Evolutionary conservation across 192 early-diverging fungal species (phyloP), one percentile per base, ranked within the genome.

Genomic region (Podila minutissima): DNA sequence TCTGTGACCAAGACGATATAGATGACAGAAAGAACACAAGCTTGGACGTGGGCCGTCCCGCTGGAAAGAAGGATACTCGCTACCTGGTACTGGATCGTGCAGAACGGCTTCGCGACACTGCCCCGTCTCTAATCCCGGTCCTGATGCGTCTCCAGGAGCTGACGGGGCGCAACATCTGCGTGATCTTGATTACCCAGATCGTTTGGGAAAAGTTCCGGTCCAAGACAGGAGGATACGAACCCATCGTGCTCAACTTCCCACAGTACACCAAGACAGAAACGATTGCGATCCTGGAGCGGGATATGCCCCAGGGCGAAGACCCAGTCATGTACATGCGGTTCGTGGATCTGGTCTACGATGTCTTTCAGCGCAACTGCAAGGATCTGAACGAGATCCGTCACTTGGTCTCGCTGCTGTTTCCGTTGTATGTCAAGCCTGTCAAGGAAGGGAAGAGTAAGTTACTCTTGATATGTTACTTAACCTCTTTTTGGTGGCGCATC

Each of bases 381-480:
- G 94, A 98, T 64, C 74, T 99, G 35, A 93, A 93, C 63, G 97
- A 99, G 82, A 86, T 99, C 15, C 83, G 94, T 29, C 93, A 97
- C 65, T 69, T 98, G 38, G 91, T 92, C 20, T 88, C 90, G 0
- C 75, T 97, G 53, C 85, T 98, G 15, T 97, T 92, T 71, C 94
- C 94, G 11, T 90, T 95, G 62, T 99, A 96, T 74, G 84, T 95
- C 49, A 93, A 95, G 74, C 97, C 97, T 0, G 90, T 99, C 15
- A 78, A 87, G 33, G 86, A 92, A 15, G 92, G 94, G 24, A 88
- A 83, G 66, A 82, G 92, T 94, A 86, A 66, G 86, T 65, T 66
- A 7, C 2, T 28, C 48, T 0, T 26, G 11, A 26, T 67, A 29
- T 49, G 15, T 64, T 67, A 5, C 19, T 41, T 67, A 4, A 33